Evolutionary conservation across 73 alveolate species (phyloP).

Genomic region (Paramecium tetraurelia): DNA sequence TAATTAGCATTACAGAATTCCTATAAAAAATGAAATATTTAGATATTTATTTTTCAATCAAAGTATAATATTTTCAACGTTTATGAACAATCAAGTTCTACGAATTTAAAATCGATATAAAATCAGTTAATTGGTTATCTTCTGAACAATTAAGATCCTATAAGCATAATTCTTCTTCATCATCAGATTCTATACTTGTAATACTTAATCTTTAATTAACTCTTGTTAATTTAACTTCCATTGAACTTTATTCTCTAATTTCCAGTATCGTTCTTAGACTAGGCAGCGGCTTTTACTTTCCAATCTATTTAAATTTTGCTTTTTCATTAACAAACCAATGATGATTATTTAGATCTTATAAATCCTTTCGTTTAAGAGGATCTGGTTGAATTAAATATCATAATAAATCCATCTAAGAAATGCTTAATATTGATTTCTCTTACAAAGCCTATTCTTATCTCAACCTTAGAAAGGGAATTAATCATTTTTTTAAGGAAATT

Average conservation of each 20-base stretch:
- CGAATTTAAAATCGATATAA: neutral
- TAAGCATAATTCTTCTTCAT: neutral
- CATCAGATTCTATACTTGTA: neutral
- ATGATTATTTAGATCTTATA: neutral
- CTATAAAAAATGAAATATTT: no score
- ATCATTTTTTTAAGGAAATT: neutral
- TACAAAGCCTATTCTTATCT: neutral
- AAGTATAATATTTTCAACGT: no score
- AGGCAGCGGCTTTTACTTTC: neutral
- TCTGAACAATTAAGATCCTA: neutral
- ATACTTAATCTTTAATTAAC: neutral
- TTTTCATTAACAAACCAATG: conserved; percentile 46
- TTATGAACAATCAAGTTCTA: neutral
- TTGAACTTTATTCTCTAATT: conserved; percentile 9
- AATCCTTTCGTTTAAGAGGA: neutral
- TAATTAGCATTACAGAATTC: neutral
- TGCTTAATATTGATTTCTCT: neutral
- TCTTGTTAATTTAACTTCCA: neutral
- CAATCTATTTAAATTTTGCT: neutral
- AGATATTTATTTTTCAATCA: no score
- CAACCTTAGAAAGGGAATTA: neutral
- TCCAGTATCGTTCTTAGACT: conserved; percentile 19
- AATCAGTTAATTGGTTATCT: neutral
- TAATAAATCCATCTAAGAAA: neutral
- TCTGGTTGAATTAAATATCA: neutral